Evolutionary conservation across 768 basidiomycete species (phyloP), one percentile per base, ranked within the genome.

Genomic region (Boletus bicolor): DNA sequence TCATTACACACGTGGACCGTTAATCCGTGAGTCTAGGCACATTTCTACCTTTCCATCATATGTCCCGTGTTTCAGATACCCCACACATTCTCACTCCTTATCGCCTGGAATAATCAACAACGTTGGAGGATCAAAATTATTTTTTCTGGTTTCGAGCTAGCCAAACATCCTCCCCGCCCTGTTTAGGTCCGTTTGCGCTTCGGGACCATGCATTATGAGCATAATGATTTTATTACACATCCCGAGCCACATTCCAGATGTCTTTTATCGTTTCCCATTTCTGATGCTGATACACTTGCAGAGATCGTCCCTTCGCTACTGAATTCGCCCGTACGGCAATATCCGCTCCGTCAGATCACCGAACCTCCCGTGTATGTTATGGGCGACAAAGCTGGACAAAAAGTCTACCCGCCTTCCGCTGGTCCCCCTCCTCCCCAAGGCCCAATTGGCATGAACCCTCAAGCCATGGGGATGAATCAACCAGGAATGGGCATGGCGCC

Each of bases 341-440:
- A 91, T 64, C 91, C 91, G 5, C 77, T 92, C 15, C 82, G 85
- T 30, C 74, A 75, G 11, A 72, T 86, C 41, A 84, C 79, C 57
- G 88, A 91, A 57, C 85, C 87, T 1, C 60, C 82, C 3, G 75
- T 91, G 15, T 92, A 76, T 65, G 85, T 93, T 44, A 65, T 82
- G 45, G 91, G 90, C 21, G 88, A 89, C 15, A 87, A 85, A 59
- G 73, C 74, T 34, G 91, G 91, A 0, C 85, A 89, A 68, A 89
- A 89, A 64, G 82, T 80, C 1, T 81, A 68, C 57, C 66, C 67
- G 0, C 53, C 66, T 35, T 75, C 75, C 2, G 57, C 60, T 15
- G 69, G 59, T 2, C 68, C 71, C 19, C 74, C 76, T 44, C 71
- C 73, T 0, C 65, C 66, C 9, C 66, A 60, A 37, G 62, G 54